Conservation (phyloP, 108 stramenopile genomes). For the Epipyxis sp. region DNA sequence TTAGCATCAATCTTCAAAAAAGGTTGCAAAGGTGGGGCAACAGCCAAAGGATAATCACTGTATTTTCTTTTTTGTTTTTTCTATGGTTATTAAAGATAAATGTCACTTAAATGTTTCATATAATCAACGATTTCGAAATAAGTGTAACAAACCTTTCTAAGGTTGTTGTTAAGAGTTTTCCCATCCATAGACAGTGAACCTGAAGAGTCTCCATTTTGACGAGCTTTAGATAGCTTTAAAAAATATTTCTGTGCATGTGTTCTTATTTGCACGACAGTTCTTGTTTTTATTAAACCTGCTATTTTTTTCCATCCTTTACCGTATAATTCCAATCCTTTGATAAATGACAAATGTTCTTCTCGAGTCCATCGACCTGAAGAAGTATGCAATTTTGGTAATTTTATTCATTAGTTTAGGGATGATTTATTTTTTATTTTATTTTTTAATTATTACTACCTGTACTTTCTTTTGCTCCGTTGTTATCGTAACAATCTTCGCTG, state of each 20-base stretch:
- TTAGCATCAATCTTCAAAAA: background rate
- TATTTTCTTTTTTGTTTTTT: background rate
- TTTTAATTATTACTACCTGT: no score
- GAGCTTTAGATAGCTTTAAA: conserved; percentile 60
- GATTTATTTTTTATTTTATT: no score
- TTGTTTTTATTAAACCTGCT: conserved; percentile 60
- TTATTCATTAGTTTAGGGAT: no score
- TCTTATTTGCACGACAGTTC: conserved; percentile 72
- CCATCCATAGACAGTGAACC: background rate
- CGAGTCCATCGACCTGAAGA: conserved; percentile 79
- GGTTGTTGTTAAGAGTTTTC: background rate
- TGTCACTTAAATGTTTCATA: background rate
- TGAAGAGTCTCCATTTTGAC: conserved; percentile 39
- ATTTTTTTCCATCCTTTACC: conserved; percentile 89
- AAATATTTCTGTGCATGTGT: conserved; percentile 83
- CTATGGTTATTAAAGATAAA: background rate
- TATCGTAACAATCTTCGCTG: no score
- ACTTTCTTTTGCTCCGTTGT: no score
- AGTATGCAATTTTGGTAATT: no score
- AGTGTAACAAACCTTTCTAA: background rate
- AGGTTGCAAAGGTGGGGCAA: background rate
- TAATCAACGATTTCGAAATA: background rate
- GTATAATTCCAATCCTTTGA: conserved; percentile 73
- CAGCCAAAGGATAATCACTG: background rate
- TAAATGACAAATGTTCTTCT: conserved; percentile 79